Evolutionary conservation across 2,329 filamentous ascomycete genomes (phyloP).

Genomic region (Aspergillus tubingensis): DNA sequence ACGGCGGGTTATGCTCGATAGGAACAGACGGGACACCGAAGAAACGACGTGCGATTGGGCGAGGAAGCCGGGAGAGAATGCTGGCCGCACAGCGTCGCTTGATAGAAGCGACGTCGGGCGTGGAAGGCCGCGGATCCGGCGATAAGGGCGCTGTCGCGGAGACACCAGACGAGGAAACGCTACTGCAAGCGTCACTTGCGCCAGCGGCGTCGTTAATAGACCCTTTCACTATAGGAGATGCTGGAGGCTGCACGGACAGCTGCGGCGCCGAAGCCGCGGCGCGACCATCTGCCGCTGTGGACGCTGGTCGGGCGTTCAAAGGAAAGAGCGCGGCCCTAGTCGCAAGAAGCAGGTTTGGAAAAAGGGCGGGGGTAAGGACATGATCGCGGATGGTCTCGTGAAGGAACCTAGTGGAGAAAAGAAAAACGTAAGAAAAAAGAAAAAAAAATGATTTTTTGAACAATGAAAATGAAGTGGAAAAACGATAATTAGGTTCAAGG

Average conservation of each 20-base stretch:
- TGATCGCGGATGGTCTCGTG: conserved; percentile 57
- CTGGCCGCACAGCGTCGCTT: conserved; percentile 48
- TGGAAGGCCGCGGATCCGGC: conserved; percentile 25
- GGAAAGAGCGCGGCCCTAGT: conserved; percentile 82
- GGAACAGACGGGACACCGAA: conserved; percentile 38
- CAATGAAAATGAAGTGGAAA: conserved; percentile 13
- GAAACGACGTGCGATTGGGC: conserved; percentile 46
- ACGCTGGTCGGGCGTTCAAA: conserved; percentile 71
- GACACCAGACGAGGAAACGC: conserved; percentile 16
- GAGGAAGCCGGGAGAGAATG: conserved; percentile 46
- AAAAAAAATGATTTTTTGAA: conserved; percentile 5
- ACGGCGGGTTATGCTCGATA: neutral
- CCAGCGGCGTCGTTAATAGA: conserved; percentile 19
- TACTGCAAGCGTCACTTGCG: conserved; percentile 26
- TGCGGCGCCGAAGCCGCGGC: conserved; percentile 22
- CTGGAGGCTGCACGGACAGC: conserved; percentile 27
- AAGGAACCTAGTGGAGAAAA: conserved; percentile 41
- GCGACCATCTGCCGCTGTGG: conserved; percentile 15
- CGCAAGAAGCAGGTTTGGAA: conserved; percentile 61
- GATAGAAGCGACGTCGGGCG: conserved; percentile 40
- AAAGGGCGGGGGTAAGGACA: conserved; percentile 63
- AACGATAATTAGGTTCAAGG: conserved; percentile 1
- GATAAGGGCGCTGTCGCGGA: conserved; percentile 18
- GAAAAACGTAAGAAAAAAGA: conserved; percentile 12
- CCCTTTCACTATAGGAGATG: conserved; percentile 18